phyloP scores from a whole-genome alignment of 106 monocot genomes.

The Phalaenopsis equestris region DNA sequence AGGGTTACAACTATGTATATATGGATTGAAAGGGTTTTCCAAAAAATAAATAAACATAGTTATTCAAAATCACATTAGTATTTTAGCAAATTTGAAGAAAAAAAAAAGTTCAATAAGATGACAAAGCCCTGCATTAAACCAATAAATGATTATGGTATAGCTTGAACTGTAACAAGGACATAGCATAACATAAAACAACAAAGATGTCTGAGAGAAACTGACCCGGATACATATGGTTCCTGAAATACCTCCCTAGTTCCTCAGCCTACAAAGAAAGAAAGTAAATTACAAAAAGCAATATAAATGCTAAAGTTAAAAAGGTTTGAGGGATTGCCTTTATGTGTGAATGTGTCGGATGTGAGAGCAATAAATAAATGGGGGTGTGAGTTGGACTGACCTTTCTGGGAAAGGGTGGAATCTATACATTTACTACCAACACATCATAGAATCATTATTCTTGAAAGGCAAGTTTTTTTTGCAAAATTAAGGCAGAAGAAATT shows the following conservation, averaged over 20 bases:
- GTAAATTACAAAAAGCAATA: neutral
- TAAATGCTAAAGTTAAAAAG: neutral
- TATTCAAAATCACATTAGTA: neutral
- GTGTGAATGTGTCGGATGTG: neutral
- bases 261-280: slow-evolving; percentile 49
- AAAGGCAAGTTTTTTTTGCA: too few species aligned
- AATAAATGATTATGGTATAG: neutral
- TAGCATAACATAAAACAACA: neutral
- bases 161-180: neutral
- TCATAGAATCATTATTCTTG: neutral
- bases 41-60: too few species aligned
- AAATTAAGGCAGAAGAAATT: neutral
- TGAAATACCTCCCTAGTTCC: slow-evolving; percentile 91
- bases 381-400: neutral
- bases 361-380: neutral
- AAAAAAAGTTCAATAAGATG: neutral
- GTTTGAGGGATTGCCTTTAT: neutral
- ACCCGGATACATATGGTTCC: slow-evolving; percentile 99
- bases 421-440: neutral
- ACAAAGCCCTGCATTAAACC: neutral
- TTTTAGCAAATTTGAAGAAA: neutral
- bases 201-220: neutral
- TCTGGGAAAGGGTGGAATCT: neutral
- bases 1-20: too few species aligned
- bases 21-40: too few species aligned